These are phyloP conservation scores for Porphyra umbilicalis DNA, from an alignment of 31 red algal genomes.

Conservation along the genomic window DNA sequence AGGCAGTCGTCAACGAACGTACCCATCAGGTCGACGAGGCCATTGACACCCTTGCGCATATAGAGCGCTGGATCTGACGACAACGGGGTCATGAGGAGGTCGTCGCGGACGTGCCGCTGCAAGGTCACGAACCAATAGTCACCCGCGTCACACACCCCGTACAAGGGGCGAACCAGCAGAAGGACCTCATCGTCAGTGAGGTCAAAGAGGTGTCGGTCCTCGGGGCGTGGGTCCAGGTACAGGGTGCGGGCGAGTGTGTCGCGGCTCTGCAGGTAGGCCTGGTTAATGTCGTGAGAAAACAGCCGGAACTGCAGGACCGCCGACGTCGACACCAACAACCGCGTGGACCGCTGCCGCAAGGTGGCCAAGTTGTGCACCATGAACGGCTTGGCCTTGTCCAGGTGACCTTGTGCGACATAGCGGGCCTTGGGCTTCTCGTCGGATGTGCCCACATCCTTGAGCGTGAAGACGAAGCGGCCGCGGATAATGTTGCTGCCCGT, in stretches of 20 bases:
- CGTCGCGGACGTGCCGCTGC: not conserved
- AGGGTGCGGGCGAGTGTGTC: not conserved
- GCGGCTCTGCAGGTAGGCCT: slow-evolving; percentile 32
- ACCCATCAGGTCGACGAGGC: not conserved
- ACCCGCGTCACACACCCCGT: not conserved
- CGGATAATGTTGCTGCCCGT: slow-evolving; percentile 12
- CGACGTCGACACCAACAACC: slow-evolving; percentile 10
- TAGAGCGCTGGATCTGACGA: slow-evolving; percentile 3
- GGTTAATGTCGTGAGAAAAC: slow-evolving; percentile 28
- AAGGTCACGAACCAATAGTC: slow-evolving; percentile 12
- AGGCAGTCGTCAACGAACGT: slow-evolving; percentile 8
- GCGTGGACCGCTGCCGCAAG: slow-evolving; percentile 12
- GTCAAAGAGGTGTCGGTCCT: not conserved
- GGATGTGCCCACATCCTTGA: slow-evolving; percentile 15
- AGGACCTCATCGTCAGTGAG: not conserved
- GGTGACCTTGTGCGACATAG: slow-evolving; percentile 21
- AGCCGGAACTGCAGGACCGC: slow-evolving; percentile 4
- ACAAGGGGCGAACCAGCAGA: slow-evolving; percentile 1
- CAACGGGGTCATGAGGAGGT: not conserved
- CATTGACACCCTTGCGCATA: not conserved
- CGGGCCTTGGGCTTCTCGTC: slow-evolving; percentile 24
- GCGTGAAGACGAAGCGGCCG: slow-evolving; percentile 8
- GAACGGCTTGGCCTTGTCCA: slow-evolving; percentile 1
- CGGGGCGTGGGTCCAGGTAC: slow-evolving; percentile 4
- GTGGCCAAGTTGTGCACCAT: slow-evolving; percentile 25